Evolutionary conservation across 2,329 filamentous ascomycete genomes (phyloP).

Genomic region (Ciborinia camelliae): DNA sequence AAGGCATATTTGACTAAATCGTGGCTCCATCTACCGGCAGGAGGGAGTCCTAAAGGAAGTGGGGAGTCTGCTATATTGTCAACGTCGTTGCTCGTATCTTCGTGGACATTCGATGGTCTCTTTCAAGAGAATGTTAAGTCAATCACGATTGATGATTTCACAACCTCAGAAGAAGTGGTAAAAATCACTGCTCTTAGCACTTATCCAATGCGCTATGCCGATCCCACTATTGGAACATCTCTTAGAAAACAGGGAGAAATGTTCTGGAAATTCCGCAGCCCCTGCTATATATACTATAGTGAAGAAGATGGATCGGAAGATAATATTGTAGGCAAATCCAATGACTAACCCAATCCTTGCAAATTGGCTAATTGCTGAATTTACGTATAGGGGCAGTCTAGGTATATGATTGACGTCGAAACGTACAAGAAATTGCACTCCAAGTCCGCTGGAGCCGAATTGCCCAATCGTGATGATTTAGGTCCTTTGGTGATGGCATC

Average conservation of each 20-base stretch:
- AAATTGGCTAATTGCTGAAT: background rate
- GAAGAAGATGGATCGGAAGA: constrained; percentile 9
- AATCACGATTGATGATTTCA: constrained; percentile 13
- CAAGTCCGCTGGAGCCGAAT: background rate
- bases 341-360: background rate
- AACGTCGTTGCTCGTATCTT: constrained; percentile 13
- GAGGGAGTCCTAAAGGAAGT: background rate
- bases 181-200: constrained; percentile 12
- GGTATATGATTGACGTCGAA: constrained; percentile 18
- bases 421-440: constrained; percentile 15
- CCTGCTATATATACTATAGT: constrained; percentile 16
- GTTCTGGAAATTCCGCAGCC: constrained; percentile 18
- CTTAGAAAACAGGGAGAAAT: constrained; percentile 20
- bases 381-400: constrained; percentile 11
- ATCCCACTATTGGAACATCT: constrained; percentile 7
- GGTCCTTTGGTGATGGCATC: constrained; percentile 12
- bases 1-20: constrained; percentile 15
- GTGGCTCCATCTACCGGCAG: constrained; percentile 6
- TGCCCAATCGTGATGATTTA: constrained; percentile 13
- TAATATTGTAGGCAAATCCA: background rate
- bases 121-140: constrained; percentile 10
- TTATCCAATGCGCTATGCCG: constrained; percentile 16
- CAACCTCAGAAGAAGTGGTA: constrained; percentile 9
- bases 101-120: constrained; percentile 16
- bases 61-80: background rate